Percentiles rank a stretch among this genome's conserved stretches.
phyloP scores from a whole-genome alignment of 305 asterid species.

The Fraxinus albicans region DNA sequence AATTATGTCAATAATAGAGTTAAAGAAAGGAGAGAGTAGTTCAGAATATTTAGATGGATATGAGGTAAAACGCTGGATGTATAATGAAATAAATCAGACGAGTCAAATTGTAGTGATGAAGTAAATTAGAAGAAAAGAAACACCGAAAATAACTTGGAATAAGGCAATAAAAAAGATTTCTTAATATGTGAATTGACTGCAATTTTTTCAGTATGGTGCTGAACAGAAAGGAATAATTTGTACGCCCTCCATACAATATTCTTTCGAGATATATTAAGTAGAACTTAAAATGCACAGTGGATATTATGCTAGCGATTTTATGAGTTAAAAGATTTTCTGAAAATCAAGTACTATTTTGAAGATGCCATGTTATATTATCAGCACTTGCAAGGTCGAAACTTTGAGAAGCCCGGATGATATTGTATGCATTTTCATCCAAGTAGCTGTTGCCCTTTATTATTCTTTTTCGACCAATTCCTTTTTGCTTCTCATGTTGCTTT shows the following conservation, averaged over 20 bases:
- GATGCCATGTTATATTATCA: neutral
- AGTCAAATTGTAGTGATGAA: neutral
- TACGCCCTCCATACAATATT: neutral
- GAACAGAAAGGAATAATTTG: neutral
- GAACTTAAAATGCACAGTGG: neutral
- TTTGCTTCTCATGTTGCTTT: slow-evolving; percentile 1
- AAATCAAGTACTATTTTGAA: neutral
- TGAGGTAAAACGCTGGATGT: neutral
- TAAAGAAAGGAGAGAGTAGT: neutral
- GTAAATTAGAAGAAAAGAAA: neutral
- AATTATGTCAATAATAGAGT: neutral
- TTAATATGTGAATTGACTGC: neutral
- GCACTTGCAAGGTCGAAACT: neutral
- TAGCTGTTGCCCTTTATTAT: neutral
- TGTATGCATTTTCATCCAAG: neutral
- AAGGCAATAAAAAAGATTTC: neutral
- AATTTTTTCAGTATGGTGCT: neutral
- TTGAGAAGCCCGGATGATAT: neutral
- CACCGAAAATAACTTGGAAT: neutral
- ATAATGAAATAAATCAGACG: neutral
- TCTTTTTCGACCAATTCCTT: neutral
- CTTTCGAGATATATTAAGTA: neutral
- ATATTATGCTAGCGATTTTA: neutral
- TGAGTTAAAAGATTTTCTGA: neutral
- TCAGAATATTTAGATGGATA: neutral